Evolutionary conservation across 78 protist genomes (phyloP).

Genomic region (Dictyostelium brefeldianum): DNA sequence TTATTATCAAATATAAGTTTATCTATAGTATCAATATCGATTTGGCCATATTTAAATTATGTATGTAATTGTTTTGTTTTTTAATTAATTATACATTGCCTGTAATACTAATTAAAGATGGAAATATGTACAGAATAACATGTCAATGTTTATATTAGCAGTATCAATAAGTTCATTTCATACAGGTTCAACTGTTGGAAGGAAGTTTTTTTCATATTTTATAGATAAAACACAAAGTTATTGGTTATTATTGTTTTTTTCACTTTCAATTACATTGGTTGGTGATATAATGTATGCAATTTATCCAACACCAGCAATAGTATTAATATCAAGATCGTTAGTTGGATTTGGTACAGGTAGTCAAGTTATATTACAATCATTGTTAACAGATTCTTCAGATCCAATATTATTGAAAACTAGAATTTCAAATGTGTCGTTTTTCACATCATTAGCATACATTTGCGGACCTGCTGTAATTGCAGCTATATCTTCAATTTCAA

Average conservation of each 20-base stretch:
- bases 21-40: constrained; percentile 47
- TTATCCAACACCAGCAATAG: neutral
- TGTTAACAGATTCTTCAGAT: constrained; percentile 15
- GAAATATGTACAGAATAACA: constrained; percentile 51
- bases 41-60: constrained; percentile 59
- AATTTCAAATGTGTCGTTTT: constrained; percentile 3
- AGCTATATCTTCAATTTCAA: neutral
- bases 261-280: constrained; percentile 14
- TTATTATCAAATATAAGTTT: constrained; percentile 31
- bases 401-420: constrained; percentile 20
- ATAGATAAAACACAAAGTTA: constrained; percentile 11
- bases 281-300: constrained; percentile 63
- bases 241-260: constrained; percentile 48
- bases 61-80: neutral
- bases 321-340: constrained; percentile 15
- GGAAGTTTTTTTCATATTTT: constrained; percentile 15
- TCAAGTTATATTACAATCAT: constrained; percentile 35
- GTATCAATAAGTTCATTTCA: constrained; percentile 38
- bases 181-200: constrained; percentile 41
- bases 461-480: constrained; percentile 57
- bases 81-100: neutral
- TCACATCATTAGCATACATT: constrained; percentile 19
- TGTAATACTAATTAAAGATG: neutral
- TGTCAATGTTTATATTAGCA: constrained; percentile 36
- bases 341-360: constrained; percentile 60